Base-by-base conservation (phyloP, 306 rosid species). In the Urtica urens region DNA sequence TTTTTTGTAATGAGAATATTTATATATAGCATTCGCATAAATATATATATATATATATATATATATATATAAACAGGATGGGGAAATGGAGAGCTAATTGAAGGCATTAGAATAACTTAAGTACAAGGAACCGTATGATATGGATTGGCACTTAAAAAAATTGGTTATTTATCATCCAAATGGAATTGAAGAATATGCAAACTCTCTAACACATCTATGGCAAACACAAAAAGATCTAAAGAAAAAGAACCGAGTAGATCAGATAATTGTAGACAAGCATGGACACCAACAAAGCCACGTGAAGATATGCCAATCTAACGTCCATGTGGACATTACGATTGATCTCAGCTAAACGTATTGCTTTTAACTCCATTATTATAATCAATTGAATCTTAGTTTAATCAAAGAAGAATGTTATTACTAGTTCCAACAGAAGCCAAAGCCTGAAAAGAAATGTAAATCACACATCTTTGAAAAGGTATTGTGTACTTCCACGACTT, bases 401-500 rank as follows among this genome's bases (percentile, higher is more conserved):
- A 47, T 30, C 2, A 60, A 35, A 9, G 2, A 31, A 59, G 43
- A 55, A 11, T 56, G 59, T 53, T n/a, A n/a, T n/a, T n/a, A n/a
- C n/a, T n/a, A n/a, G n/a, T n/a, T n/a, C n/a, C n/a, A n/a, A n/a
- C n/a, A n/a, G n/a, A n/a, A n/a, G n/a, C n/a, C n/a, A n/a, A n/a
- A n/a, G n/a, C n/a, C n/a, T n/a, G n/a, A 12, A 30, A 6, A 51
- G 4, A 27, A 11, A 23, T 29, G 6, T 27, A 28, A 64, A 55
- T 46, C 58, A 34, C 74, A 69, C 42, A 50, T 37, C 70, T 8
- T 27, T 55, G 68, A 75, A 88, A 81, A 84, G 86, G 73, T 60
- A 55, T 59, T 63, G 38, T 64, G 84, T 84, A 78, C 93, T 78
- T 78, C 31, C 72, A 70, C 38, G 46, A 28, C 48, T 70, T 67